These are phyloP conservation scores for Rhypophila decipiens DNA, from an alignment of 495 filamentous ascomycete species.

Conservation along the genomic window DNA sequence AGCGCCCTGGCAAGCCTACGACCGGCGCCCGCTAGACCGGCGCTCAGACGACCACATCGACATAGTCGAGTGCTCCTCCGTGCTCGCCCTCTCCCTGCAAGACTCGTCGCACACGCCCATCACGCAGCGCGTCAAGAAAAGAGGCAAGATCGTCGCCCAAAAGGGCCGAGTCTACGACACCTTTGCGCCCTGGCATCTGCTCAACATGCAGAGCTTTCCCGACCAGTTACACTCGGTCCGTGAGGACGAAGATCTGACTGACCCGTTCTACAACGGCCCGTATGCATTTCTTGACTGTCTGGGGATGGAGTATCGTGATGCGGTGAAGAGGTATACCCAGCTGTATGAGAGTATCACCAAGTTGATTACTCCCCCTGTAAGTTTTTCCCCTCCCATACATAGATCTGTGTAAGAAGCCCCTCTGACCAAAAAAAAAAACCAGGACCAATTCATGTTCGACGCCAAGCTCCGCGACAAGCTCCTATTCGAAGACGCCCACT, in stretches of 20 bases:
- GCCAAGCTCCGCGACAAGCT: conserved; percentile 41
- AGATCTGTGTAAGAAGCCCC: neutral
- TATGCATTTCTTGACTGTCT: conserved; percentile 48
- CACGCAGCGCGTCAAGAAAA: conserved; percentile 28
- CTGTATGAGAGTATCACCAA: conserved; percentile 42
- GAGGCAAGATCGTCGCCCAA: conserved; percentile 7
- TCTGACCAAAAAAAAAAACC: neutral
- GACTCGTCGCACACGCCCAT: conserved; percentile 69
- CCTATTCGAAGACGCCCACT: conserved; percentile 50
- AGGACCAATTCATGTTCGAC: conserved; percentile 51
- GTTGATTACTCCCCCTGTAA: conserved; percentile 43
- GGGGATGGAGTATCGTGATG: conserved; percentile 45
- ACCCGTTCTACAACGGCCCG: conserved; percentile 45
- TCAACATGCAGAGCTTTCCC: conserved; percentile 46
- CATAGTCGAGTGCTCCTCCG: conserved; percentile 33
- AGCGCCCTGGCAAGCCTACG: conserved; percentile 43
- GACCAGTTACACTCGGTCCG: conserved; percentile 44
- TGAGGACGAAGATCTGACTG: conserved; percentile 36
- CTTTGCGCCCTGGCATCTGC: conserved; percentile 46
- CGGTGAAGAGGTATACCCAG: conserved; percentile 40
- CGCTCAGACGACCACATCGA: conserved; percentile 38
- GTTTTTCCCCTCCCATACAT: neutral
- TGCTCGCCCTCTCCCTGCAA: conserved; percentile 55
- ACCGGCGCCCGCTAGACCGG: conserved; percentile 29
- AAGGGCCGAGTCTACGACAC: conserved; percentile 41